Evolutionary conservation across 2,329 filamentous ascomycete genomes (phyloP).

Genomic region (Neopestalotiopsis sp.): DNA sequence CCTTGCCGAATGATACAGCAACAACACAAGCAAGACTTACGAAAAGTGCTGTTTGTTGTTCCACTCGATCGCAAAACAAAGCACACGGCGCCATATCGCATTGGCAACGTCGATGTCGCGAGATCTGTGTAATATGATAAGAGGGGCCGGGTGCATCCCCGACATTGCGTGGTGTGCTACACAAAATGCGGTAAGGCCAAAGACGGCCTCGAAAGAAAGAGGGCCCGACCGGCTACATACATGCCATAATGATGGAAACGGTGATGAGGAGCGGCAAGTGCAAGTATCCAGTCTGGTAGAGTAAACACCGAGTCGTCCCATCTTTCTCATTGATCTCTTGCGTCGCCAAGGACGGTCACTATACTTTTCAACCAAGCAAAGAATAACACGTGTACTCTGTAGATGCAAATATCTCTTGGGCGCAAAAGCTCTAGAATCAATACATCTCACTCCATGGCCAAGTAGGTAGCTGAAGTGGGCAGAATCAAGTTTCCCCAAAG

Average conservation of each 20-base stretch:
- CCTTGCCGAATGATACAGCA: no score
- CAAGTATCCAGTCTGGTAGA: not conserved
- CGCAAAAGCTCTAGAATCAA: not conserved
- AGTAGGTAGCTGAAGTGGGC: not conserved
- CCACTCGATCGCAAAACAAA: not conserved
- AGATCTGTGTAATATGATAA: not conserved
- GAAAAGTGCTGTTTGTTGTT: not conserved
- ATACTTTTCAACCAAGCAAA: not conserved
- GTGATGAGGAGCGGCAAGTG: not conserved
- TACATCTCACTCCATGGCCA: not conserved
- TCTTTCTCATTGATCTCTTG: not conserved
- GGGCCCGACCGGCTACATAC: not conserved
- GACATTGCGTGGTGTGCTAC: not conserved
- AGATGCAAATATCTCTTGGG: not conserved
- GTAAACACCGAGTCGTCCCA: no score
- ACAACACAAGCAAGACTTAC: no score
- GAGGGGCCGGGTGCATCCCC: not conserved
- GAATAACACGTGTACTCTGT: not conserved
- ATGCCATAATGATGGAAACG: not conserved
- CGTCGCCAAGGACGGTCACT: not conserved
- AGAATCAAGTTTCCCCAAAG: not conserved
- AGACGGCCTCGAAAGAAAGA: not conserved
- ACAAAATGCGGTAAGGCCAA: not conserved
- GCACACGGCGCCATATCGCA: not conserved
- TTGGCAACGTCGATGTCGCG: not conserved